Evolutionary conservation across 2,329 filamentous ascomycete genomes (phyloP).

Genomic region (Teratosphaeriaceae sp.): DNA sequence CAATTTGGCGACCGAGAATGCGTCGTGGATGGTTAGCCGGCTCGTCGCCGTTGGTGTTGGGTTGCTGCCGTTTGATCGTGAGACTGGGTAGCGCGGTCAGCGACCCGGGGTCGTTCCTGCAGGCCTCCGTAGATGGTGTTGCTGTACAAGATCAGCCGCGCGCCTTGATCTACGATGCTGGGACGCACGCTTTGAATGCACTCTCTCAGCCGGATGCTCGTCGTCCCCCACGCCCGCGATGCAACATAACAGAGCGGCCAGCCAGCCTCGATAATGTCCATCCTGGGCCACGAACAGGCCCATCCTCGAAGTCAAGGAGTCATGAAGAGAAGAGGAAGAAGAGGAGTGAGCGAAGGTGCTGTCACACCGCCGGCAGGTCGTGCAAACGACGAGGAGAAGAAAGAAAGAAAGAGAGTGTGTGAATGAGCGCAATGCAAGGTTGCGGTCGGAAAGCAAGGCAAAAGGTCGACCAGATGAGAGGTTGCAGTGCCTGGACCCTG

Average conservation of each 20-base stretch:
- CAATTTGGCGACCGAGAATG: neutral
- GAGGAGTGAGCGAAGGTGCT: constrained; percentile 4
- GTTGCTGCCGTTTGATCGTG: too few species aligned
- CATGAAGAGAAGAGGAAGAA: constrained; percentile 12
- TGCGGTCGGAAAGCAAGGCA: constrained; percentile 6
- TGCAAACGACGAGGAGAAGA: too few species aligned
- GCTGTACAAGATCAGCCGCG: neutral
- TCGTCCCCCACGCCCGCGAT: constrained; percentile 25
- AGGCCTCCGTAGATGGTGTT: constrained; percentile 10
- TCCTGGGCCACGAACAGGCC: constrained; percentile 25
- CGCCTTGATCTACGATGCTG: neutral
- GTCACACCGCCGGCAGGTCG: constrained; percentile 1
- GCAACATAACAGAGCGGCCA: constrained; percentile 30
- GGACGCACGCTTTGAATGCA: constrained; percentile 11
- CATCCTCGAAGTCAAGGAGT: constrained; percentile 15
- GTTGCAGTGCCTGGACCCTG: neutral
- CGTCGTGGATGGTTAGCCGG: neutral
- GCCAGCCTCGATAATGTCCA: constrained; percentile 26
- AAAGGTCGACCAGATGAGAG: constrained; percentile 4
- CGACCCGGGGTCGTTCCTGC: constrained; percentile 19
- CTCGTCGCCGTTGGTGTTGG: constrained; percentile 3
- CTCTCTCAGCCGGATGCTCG: constrained; percentile 18
- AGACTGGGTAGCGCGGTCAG: constrained; percentile 11
- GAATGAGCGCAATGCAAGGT: constrained; percentile 3
- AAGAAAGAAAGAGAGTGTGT: too few species aligned